Base-by-base conservation (phyloP, 2,329 filamentous ascomycete species). In the Phyllosticta ampelicida region DNA sequence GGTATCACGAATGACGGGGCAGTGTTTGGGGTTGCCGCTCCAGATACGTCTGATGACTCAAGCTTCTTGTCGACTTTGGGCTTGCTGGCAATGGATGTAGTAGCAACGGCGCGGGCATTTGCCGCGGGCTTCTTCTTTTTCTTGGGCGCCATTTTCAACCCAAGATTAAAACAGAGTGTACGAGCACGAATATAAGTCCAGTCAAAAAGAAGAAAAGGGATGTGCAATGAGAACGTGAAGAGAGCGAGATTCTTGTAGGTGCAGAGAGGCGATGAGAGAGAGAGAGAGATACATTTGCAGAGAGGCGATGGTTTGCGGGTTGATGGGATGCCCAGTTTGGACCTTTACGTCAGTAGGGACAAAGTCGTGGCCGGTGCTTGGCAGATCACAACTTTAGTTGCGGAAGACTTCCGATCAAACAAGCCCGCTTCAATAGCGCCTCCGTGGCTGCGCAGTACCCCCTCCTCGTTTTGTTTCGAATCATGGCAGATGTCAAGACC, bases 21-120 rank as follows among this genome's bases (percentile, higher is more conserved):
- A 44, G 56, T 59, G 10, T 51, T 53, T 48, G 57, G 28, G n/a
- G 57, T 55, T 48, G 57, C 49, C 19, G 62, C 58, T 28, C 63
- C 64, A 28, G 69, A 67, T 10, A 63, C 52, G 18, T 65, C 62
- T 19, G 62, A 64, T 56, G 64, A 56, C 30, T 61, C 53, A 18
- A 56, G 65, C 21, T 62, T 63, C 60, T 62, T 63, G 52, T 73
- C 68, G 60, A 72, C 62, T 67, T 92, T 90, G 51, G 81, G 78
- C 69, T 89, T 95, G 21, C 90, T 95, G 50, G 90, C 89, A 60
- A 95, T 81, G 1, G 92, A 97, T 11, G 89, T 95, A 5, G 94
- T 99, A 63, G 92, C 90, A 75, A 96, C 95, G 18, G 91, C 94
- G 71, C 94, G 82, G 48, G 90, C 90, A 73, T 96, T 97, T 29